Conservation (phyloP, 257 asterid species). For the Solanum pinnatisectum region DNA sequence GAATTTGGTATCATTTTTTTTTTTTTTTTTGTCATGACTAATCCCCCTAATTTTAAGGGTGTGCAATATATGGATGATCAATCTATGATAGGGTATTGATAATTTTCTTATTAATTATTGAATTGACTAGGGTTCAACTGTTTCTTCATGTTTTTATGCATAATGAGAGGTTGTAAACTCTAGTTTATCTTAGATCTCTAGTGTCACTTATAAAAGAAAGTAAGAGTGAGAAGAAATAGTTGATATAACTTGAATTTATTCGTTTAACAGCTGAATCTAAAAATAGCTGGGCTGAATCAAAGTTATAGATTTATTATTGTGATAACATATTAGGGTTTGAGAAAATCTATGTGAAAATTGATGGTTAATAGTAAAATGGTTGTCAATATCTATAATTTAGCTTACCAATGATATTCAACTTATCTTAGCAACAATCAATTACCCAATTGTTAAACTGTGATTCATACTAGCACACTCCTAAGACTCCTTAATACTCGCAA, state of each 20-base stretch:
- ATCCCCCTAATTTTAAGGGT: not conserved
- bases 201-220: not conserved
- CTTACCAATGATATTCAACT: not conserved
- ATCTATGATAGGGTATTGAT: not conserved
- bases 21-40: not conserved
- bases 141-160: not conserved
- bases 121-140: not conserved
- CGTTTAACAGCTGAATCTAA: not conserved
- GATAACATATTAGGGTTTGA: not conserved
- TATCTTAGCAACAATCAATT: not conserved
- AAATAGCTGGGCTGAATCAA: too few species aligned
- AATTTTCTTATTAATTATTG: too few species aligned
- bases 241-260: not conserved
- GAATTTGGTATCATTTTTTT: not conserved
- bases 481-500: not conserved
- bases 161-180: not conserved
- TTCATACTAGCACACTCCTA: not conserved
- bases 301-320: not conserved
- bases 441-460: not conserved
- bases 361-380: not conserved
- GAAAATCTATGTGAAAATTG: not conserved
- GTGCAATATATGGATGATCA: not conserved
- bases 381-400: not conserved
- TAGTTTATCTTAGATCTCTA: not conserved
- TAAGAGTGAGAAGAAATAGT: not conserved